phyloP scores from a whole-genome alignment of 352 stramenopile species.

The Globisporangium iwayamae region DNA sequence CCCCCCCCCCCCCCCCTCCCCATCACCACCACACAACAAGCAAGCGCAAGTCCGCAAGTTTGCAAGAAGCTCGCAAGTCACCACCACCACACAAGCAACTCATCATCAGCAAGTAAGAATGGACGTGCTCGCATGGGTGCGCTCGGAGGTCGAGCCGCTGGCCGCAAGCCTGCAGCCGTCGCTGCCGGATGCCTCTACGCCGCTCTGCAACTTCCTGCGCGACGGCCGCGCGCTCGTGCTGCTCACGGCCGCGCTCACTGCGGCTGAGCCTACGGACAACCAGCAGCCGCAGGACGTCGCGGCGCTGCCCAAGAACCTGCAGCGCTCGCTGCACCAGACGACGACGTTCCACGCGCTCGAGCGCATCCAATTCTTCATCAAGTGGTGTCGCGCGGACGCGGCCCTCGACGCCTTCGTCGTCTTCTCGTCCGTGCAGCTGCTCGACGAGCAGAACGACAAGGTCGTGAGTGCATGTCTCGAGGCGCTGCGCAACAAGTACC shows the following conservation, averaged over 20 bases:
- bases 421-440: slow-evolving; percentile 75
- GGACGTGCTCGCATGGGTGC: slow-evolving; percentile 50
- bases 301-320: slow-evolving; percentile 65
- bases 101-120: not conserved
- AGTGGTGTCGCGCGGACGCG: slow-evolving; percentile 59
- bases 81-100: not conserved
- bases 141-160: slow-evolving; percentile 41
- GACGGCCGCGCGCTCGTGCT: slow-evolving; percentile 75
- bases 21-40: not conserved
- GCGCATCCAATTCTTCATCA: slow-evolving; percentile 85
- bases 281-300: slow-evolving; percentile 8
- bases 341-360: slow-evolving; percentile 82
- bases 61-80: not conserved
- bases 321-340: slow-evolving; percentile 59
- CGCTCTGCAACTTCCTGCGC: slow-evolving; percentile 66
- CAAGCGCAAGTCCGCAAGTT: not conserved
- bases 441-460: slow-evolving; percentile 73
- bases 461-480: slow-evolving; percentile 59
- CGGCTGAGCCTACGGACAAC: slow-evolving; percentile 17
- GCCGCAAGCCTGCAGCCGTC: slow-evolving; percentile 29
- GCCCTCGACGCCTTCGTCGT: slow-evolving; percentile 66
- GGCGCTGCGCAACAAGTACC: slow-evolving; percentile 58
- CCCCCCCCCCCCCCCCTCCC: too few species aligned
- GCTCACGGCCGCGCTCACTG: slow-evolving; percentile 44
- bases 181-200: slow-evolving; percentile 23